Evolutionary conservation across 2,329 filamentous ascomycete genomes (phyloP), one percentile per base, ranked within the genome.

Genomic region (Talaromyces sp.): DNA sequence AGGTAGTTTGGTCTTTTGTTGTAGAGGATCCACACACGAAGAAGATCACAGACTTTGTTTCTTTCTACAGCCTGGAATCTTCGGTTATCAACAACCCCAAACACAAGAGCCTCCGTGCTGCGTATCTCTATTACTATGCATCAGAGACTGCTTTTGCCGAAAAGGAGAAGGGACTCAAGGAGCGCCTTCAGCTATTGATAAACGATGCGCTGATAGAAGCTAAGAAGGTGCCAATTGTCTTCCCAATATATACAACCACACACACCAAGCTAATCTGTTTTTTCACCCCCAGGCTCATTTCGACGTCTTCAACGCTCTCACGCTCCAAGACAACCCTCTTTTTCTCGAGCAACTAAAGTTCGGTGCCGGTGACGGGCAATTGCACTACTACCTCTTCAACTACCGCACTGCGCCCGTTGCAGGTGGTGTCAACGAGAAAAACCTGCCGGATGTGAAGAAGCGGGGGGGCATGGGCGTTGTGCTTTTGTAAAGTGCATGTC

Each of bases 301-400:
- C 71, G 95, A 99, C 73, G 95, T 99, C 61, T 96, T 98, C 82
- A 99, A 99, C 71, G 93, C 92, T 0, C 83, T 99, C 59, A 96
- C 93, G 0, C 82, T 97, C 43, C 88, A 96, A 77, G 93, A 99
- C 76, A 99, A 99, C 75, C 89, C 87, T 0, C 83, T 98, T 21
- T 98, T 99, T 84, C 82, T 99, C 6, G 88, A 93, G 72, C 84
- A 97, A 67, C 91, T 97, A 71, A 96, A 96, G 76, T 99, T 97
- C 70, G 95, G 93, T 51, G 88, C 89, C 5, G 95, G 95, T 32
- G 95, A 99, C 73, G 95, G 95, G 53, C 91, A 95, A 74, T 81
- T 99, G 68, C 92, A 99, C 76, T 99, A 93, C 78, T 99, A 99
- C 76, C 81, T 99, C 32, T 99, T 96, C 83, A 99, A 99, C 78